Evolutionary conservation across 2,329 filamentous ascomycete species (phyloP).

Genomic region (Paraphoma sp.): DNA sequence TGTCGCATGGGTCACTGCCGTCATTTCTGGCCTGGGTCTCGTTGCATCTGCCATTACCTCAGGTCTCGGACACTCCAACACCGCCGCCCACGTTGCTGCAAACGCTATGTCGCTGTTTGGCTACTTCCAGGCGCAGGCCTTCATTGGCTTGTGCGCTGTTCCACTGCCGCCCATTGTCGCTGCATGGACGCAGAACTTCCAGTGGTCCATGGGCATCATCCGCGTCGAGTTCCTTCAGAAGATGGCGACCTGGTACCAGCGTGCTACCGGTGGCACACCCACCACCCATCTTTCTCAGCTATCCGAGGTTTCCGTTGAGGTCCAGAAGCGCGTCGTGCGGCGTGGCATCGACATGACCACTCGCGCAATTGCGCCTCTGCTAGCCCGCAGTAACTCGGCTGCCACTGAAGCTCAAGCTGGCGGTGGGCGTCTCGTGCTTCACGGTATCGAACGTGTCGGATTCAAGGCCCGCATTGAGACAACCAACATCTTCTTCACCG

Average conservation of each 20-base stretch:
- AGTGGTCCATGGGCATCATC: slow-evolving; percentile 98
- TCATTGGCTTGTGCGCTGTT: slow-evolving; percentile 84
- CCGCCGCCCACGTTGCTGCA: slow-evolving; percentile 90
- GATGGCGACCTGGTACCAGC: slow-evolving; percentile 95
- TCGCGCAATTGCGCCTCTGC: slow-evolving; percentile 38
- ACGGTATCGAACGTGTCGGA: slow-evolving; percentile 86
- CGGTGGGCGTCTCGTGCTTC: slow-evolving; percentile 61
- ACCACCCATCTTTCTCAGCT: slow-evolving; percentile 79
- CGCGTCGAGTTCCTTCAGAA: slow-evolving; percentile 83
- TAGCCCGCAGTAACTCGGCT: slow-evolving; percentile 56
- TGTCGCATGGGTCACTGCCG: slow-evolving; percentile 87
- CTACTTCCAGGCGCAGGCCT: slow-evolving; percentile 93
- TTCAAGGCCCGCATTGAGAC: slow-evolving; percentile 85
- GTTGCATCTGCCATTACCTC: slow-evolving; percentile 87
- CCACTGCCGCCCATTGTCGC: slow-evolving; percentile 85
- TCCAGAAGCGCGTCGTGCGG: slow-evolving; percentile 75
- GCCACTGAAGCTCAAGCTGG: slow-evolving; percentile 42
- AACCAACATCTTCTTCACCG: slow-evolving; percentile 93
- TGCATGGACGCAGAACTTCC: slow-evolving; percentile 96
- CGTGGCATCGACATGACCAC: slow-evolving; percentile 34
- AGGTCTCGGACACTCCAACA: slow-evolving; percentile 89
- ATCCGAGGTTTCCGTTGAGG: slow-evolving; percentile 78
- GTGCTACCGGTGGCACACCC: slow-evolving; percentile 85
- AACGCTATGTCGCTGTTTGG: slow-evolving; percentile 93
- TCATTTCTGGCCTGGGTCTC: slow-evolving; percentile 84